These are phyloP conservation scores for Geotrichum bryndzae DNA, from an alignment of 1,139 yeast species.

Conservation along the genomic window DNA sequence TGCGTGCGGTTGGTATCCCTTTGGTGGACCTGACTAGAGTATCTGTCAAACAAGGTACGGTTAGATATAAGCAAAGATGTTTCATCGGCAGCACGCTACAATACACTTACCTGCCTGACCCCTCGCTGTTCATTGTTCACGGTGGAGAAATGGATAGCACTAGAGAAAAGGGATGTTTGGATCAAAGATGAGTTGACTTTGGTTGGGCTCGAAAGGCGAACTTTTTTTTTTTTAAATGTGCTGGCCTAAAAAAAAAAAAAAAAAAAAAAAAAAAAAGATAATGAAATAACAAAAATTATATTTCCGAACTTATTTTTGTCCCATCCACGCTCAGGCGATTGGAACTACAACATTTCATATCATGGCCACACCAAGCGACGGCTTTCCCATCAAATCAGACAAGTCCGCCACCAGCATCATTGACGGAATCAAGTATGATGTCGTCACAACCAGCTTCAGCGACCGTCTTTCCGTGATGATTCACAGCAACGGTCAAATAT, in stretches of 20 bases:
- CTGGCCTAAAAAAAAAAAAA: background rate
- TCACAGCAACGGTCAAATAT: slow-evolving; percentile 32
- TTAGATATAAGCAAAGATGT: background rate
- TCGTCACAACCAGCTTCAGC: slow-evolving; percentile 30
- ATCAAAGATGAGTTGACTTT: background rate
- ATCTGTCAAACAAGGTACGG: slow-evolving; percentile 17
- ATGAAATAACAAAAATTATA: no score
- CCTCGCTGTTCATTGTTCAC: background rate
- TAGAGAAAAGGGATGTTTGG: background rate
- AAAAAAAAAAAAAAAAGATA: no score
- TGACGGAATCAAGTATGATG: slow-evolving; percentile 22
- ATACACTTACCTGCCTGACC: background rate
- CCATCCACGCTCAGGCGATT: no score
- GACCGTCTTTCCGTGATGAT: slow-evolving; percentile 36
- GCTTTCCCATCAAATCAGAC: background rate
- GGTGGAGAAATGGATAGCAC: background rate
- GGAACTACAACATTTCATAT: background rate
- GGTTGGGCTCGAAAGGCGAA: background rate
- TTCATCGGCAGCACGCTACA: no score
- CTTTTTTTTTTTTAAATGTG: background rate
- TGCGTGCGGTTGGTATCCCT: slow-evolving; percentile 34
- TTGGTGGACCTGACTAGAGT: slow-evolving; percentile 30
- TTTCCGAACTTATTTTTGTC: no score
- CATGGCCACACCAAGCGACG: background rate
- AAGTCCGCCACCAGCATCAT: background rate